Evolutionary conservation across 306 rosid genomes (phyloP), one percentile per base, ranked within the genome.

Genomic region (Acacia confusa): DNA sequence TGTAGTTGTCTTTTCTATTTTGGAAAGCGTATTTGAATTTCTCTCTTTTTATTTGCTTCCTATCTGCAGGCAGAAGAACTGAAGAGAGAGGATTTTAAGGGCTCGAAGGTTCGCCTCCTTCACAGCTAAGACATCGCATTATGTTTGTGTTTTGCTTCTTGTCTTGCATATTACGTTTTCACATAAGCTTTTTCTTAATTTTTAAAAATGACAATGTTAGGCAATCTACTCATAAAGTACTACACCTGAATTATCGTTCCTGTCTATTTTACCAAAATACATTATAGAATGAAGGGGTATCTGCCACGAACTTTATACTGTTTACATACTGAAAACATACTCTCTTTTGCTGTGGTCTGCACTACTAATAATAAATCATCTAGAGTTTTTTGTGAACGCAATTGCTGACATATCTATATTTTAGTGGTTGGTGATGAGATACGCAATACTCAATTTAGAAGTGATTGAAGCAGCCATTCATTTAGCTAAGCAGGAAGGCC

Each of bases 351-450:
- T 3, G 1, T 72, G 83, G 78, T 80, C 47, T 74, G 72, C 79
- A 45, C 80, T 81, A n/a, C 72, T 83, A 38, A 9, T 81, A 68
- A 77, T 79, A 73, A 82, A 75, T 79, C 77, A 73, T 57, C 41
- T 74, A 63, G 63, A 52, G 72, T 38, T 41, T 53, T 75, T 70
- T 81, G 77, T 82, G 38, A 74, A 86, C 88, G 83, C 83, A 72
- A 65, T 48, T 81, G 70, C 48, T 78, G 81, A 47, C 60, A 48
- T 78, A 76, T 82, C 74, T 87, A 84, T 82, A 60, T 85, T 89
- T 78, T 92, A 95, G 99, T 95, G 98, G 99, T 76, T 95, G 85
- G 89, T 91, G 73, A 50, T 95, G 91, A 93, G 99, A 83, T 92
- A 90, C 78, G 89, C 91, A 28, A 79, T 82, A 57, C 82, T 93